Base-by-base conservation (phyloP, 2,329 filamentous ascomycete genomes). In the Ilyonectria robusta region DNA sequence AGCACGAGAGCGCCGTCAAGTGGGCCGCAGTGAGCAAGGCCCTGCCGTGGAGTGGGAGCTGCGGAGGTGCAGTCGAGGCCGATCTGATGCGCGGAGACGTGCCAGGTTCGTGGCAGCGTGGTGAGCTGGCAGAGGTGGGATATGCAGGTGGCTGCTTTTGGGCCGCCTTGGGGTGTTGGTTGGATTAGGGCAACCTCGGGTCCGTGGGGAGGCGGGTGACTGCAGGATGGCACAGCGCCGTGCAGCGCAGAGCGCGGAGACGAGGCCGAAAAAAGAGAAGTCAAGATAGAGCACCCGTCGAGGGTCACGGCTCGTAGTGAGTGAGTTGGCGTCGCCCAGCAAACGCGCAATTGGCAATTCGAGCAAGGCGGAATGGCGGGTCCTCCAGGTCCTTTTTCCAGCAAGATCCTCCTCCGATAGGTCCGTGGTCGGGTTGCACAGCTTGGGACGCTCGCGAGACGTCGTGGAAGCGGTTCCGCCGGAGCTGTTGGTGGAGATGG, bases 131-230 rank as follows among this genome's bases (percentile, higher is more conserved):
- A 78, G 74, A 70, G 67, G 72, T 71, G 73, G 72, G 65, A 70
- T 78, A 78, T 79, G 77, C 77, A 79, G 67, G 77, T 78, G 72
- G 76, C 77, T 78, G 71, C 68, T 78, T 79, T 78, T 23, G 75
- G 77, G 70, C 61, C 68, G 70, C 61, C 62, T 73, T 61, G 58
- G 70, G 70, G 66, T 71, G 65, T 65, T 73, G 66, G 70, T 72
- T 73, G 72, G 67, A 72, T 55, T 35, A 70, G 73, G 72, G 67
- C 62, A 67, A 59, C 62, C 68, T 75, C 69, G 63, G 70, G 66
- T 59, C 72, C 66, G 69, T 61, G 57, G 67, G 62, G 71, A 70
- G 62, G 72, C 66, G 70, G 62, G 65, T 65, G 62, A 69, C 73
- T 73, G 67, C 71, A 72, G 73, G 29, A 65, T 63, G 61, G 59